A percentile compares a stretch with the other conserved stretches of the same genome.
phyloP scores from a whole-genome alignment of 306 rosid species.

The Cucurbita pepo region DNA sequence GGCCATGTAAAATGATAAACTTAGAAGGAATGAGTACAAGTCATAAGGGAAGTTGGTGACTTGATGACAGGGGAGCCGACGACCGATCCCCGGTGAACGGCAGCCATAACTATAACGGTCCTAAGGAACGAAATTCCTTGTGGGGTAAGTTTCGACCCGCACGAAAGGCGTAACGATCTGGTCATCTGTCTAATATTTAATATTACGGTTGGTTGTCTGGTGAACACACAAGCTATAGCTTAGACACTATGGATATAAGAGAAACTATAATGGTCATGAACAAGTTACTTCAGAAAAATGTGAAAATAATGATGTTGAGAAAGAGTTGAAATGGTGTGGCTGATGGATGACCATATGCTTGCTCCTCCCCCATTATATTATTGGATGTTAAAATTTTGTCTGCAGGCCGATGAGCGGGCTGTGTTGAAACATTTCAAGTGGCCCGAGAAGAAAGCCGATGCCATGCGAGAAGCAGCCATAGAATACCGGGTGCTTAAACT shows the following conservation, averaged over 20 bases:
- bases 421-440: conserved; percentile 89
- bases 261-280: not conserved
- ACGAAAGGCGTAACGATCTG: too few relatives aligned
- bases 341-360: not conserved
- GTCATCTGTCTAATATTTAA: too few relatives aligned
- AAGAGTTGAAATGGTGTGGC: not conserved
- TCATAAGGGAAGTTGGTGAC: too few relatives aligned
- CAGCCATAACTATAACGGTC: too few relatives aligned
- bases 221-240: too few relatives aligned
- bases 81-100: too few relatives aligned
- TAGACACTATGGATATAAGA: not conserved
- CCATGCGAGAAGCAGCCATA: conserved; percentile 84
- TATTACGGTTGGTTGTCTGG: not conserved
- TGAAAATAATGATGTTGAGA: not conserved
- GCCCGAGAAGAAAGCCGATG: conserved; percentile 95
- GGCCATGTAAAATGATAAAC: too few relatives aligned
- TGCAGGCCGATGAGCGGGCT: conserved; percentile 79
- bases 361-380: not conserved
- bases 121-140: too few relatives aligned
- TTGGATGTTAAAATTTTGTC: conserved; percentile 7
- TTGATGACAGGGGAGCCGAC: too few relatives aligned
- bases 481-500: conserved; percentile 71
- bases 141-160: too few relatives aligned
- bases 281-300: not conserved
- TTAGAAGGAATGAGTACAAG: not conserved